Conservation (phyloP, 768 basidiomycete genomes). For the Lentinula lateritia region DNA sequence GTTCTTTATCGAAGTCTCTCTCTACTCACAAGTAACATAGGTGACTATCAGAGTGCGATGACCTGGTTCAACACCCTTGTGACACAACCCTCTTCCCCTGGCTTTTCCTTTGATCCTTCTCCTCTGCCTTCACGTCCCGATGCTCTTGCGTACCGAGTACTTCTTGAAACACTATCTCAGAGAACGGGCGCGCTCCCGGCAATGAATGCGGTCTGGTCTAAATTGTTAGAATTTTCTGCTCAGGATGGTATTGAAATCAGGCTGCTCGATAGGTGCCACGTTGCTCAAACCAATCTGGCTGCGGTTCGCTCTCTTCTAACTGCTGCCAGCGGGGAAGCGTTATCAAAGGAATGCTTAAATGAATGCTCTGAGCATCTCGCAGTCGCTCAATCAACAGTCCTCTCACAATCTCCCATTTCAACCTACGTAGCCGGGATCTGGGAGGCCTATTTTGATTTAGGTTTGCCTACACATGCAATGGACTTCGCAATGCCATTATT, state of each 20-base stretch:
- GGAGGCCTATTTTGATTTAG: background rate
- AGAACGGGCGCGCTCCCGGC: conserved; percentile 41
- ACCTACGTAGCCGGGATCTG: background rate
- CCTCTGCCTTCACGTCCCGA: conserved; percentile 47
- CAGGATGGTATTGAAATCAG: conserved; percentile 29
- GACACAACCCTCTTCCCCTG: conserved; percentile 26
- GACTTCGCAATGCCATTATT: background rate
- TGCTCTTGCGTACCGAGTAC: conserved; percentile 45
- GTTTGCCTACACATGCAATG: background rate
- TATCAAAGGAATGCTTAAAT: background rate
- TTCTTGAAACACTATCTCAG: conserved; percentile 51
- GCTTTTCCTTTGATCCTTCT: conserved; percentile 36
- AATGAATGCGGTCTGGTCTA: conserved; percentile 51
- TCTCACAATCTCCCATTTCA: background rate
- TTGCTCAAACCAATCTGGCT: conserved; percentile 39
- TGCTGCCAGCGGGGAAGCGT: background rate
- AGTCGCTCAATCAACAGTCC: background rate
- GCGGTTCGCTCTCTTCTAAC: conserved; percentile 3
- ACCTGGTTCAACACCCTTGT: conserved; percentile 70
- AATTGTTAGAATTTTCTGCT: conserved; percentile 11
- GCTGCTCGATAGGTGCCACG: conserved; percentile 32
- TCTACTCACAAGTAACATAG: background rate
- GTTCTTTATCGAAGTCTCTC: background rate
- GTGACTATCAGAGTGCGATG: conserved; percentile 59
- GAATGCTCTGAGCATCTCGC: background rate